Percentiles rank a stretch among this genome's conserved stretches.
These are phyloP conservation scores for Fusarium coffeatum DNA, from an alignment of 2,329 filamentous ascomycete genomes.

Conservation along the genomic window DNA sequence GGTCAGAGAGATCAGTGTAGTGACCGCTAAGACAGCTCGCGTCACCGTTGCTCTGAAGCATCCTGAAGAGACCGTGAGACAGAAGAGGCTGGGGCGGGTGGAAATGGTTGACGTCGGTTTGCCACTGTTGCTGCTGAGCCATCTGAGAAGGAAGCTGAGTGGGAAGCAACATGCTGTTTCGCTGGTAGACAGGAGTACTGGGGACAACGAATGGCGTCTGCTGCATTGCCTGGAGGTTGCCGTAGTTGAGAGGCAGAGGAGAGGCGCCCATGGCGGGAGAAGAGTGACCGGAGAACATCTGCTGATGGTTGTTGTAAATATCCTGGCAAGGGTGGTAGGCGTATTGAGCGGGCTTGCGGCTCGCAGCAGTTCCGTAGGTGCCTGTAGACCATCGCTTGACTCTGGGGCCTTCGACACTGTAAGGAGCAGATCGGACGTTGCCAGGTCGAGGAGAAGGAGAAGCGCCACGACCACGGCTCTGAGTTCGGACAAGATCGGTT, in stretches of 20 bases:
- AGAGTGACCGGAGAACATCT: slow-evolving; percentile 59
- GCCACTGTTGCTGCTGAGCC: slow-evolving; percentile 62
- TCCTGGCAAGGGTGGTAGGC: slow-evolving; percentile 72
- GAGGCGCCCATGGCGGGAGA: slow-evolving; percentile 59
- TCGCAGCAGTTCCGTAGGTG: slow-evolving; percentile 70
- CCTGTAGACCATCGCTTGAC: slow-evolving; percentile 84
- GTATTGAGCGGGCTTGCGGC: slow-evolving; percentile 68
- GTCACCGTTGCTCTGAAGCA: slow-evolving; percentile 80
- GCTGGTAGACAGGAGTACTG: slow-evolving; percentile 62
- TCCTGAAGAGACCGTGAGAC: slow-evolving; percentile 78
- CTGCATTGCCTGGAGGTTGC: slow-evolving; percentile 66
- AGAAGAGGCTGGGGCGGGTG: slow-evolving; percentile 71
- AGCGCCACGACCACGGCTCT: slow-evolving; percentile 73
- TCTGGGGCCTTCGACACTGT: slow-evolving; percentile 73
- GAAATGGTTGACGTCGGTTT: slow-evolving; percentile 63
- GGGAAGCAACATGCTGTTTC: slow-evolving; percentile 69
- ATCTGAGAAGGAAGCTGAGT: slow-evolving; percentile 63
- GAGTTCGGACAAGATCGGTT: slow-evolving; percentile 70
- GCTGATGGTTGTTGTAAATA: slow-evolving; percentile 66
- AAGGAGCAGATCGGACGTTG: slow-evolving; percentile 73
- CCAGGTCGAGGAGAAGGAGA: slow-evolving; percentile 77
- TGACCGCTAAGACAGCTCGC: slow-evolving; percentile 74
- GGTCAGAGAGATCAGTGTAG: slow-evolving; percentile 78
- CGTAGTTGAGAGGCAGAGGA: slow-evolving; percentile 64
- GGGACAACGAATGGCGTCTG: slow-evolving; percentile 67